Evolutionary conservation across 1,284 basidiomycete species (phyloP), one percentile per base, ranked within the genome.

Genomic region (Apiotrichum sp.): DNA sequence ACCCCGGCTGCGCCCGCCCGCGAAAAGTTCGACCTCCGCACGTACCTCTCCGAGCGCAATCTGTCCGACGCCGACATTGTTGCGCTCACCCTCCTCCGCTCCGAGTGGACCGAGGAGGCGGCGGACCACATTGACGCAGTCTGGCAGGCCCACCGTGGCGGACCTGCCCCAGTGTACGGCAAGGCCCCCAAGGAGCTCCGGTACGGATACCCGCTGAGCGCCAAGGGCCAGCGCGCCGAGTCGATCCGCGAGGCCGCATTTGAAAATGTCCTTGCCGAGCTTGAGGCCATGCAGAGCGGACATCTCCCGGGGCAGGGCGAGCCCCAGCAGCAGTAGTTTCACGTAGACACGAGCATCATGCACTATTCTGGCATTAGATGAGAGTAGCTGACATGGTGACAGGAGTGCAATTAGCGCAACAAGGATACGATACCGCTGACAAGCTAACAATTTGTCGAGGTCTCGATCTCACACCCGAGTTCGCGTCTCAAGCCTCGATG

Each of bases 151-250:
- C 47, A 63, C 47, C 58, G 63, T 29, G 62, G 65, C 11, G 59
- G 53, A 35, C 52, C 79, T 40, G 88, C 89, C 69, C 85, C 87
- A n/a, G 77, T 78, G 47, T 92, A 81, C 74, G 86, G 84, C 22
- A 80, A 79, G 55, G 79, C 80, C 50, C 83, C 81, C 69, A 81
- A 83, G 69, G 68, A 70, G 60, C 53, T 68, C 35, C 55, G 61
- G 42, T 76, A 71, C 58, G 69, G 68, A 9, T 65, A 68, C 49
- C 72, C 73, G 3, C 53, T 70, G 54, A 64, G 55, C 40, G 67
- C 68, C 22, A 69, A 65, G 59, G 54, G 52, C 46, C 49, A 58
- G 50, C 51, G 61, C 51, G 56, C 43, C 31, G 65, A 68, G 42
- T 59, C 57, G 35, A 41, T 63, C 6, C 59, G 67, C 53, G 56